Evolutionary conservation across 2,329 filamentous ascomycete genomes (phyloP).

Genomic region (Zymoseptoria passerinii): DNA sequence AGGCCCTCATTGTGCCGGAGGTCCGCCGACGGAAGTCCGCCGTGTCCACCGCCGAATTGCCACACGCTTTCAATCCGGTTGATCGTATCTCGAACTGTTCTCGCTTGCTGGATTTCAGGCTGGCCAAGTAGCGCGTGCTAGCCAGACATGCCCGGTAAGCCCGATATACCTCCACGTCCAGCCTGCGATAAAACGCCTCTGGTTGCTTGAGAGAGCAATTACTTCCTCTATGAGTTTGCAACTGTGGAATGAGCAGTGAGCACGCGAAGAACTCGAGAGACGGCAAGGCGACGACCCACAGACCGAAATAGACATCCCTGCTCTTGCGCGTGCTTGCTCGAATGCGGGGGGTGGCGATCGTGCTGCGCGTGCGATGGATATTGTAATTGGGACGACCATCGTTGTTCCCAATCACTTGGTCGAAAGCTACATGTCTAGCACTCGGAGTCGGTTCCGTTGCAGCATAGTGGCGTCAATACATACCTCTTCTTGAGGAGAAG

Average conservation of each 20-base stretch:
- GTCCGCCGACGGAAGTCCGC: not conserved
- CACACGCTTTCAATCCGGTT: too few relatives aligned
- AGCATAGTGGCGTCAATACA: too few relatives aligned
- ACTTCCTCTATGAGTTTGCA: too few relatives aligned
- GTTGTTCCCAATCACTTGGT: too few relatives aligned
- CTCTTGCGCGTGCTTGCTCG: not conserved
- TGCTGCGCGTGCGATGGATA: not conserved
- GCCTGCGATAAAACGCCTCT: not conserved
- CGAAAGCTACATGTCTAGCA: too few relatives aligned
- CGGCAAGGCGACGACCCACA: not conserved
- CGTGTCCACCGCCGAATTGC: too few relatives aligned
- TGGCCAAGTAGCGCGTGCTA: not conserved
- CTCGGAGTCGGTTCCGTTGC: too few relatives aligned
- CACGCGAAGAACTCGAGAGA: not conserved
- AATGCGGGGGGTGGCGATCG: not conserved
- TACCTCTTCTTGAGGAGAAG: too few relatives aligned
- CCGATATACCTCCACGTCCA: not conserved
- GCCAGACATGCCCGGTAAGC: too few relatives aligned
- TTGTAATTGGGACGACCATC: not conserved
- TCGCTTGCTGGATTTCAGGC: not conserved
- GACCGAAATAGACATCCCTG: not conserved
- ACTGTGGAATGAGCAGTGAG: not conserved
- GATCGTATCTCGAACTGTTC: not conserved
- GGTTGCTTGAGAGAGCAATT: not conserved
- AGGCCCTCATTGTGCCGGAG: not conserved